Evolutionary conservation across 371 early-diverging fungal genomes (phyloP).

Genomic region (Batkoa obscura): DNA sequence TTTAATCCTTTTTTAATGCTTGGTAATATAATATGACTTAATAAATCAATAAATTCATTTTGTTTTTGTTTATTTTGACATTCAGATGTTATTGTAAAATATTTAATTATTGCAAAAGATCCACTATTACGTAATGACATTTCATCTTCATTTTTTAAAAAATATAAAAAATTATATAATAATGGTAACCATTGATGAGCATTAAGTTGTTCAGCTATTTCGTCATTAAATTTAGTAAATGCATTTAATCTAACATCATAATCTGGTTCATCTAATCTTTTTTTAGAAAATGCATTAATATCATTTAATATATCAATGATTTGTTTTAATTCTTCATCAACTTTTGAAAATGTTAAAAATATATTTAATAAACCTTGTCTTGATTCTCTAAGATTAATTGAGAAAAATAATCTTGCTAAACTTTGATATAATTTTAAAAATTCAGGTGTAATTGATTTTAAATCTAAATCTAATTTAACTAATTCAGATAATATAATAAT

Average conservation of each 20-base stretch:
- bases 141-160: slow-evolving; percentile 65
- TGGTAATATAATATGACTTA: slow-evolving; percentile 46
- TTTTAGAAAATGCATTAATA: slow-evolving; percentile 53
- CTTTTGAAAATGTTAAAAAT: slow-evolving; percentile 34
- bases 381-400: slow-evolving; percentile 27
- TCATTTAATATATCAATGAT: slow-evolving; percentile 38
- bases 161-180: slow-evolving; percentile 64
- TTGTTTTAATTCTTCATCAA: slow-evolving; percentile 28
- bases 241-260: slow-evolving; percentile 65
- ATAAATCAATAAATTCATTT: slow-evolving; percentile 12
- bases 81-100: slow-evolving; percentile 27
- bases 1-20: slow-evolving; percentile 53
- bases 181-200: slow-evolving; percentile 74
- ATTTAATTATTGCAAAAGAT: slow-evolving; percentile 42
- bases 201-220: slow-evolving; percentile 31
- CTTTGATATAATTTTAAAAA: slow-evolving; percentile 33
- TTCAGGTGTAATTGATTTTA: slow-evolving; percentile 16
- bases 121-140: slow-evolving; percentile 73
- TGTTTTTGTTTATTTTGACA: slow-evolving; percentile 17
- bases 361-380: slow-evolving; percentile 35
- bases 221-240: slow-evolving; percentile 44
- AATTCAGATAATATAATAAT: slow-evolving; percentile 56
- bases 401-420: slow-evolving; percentile 34
- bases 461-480: slow-evolving; percentile 10
- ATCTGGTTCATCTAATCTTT: slow-evolving; percentile 72